Conservation (phyloP, 169 alveolate species). For the Plasmodium adleri region DNA sequence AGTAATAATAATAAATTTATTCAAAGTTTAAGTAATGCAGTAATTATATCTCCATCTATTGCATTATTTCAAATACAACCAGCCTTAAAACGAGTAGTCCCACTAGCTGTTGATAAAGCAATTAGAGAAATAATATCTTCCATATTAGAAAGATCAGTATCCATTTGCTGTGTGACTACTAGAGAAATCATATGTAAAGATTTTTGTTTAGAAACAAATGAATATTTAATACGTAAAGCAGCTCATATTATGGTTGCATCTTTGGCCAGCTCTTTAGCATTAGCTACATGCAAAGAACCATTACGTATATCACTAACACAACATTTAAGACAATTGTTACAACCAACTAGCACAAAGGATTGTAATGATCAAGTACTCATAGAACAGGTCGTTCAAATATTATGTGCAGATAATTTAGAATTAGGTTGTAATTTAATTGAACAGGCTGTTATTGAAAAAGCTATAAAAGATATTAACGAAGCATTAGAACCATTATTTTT, state of each 20-base stretch:
- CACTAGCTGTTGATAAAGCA: conserved; percentile 96
- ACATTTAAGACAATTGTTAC: conserved; percentile 91
- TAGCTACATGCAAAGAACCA: conserved; percentile 97
- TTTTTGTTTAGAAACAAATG: conserved; percentile 95
- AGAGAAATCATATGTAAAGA: conserved; percentile 96
- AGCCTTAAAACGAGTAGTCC: conserved; percentile 90
- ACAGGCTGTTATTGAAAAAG: conserved; percentile 95
- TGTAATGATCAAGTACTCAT: conserved; percentile 89
- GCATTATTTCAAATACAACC: conserved; percentile 92
- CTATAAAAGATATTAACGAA: conserved; percentile 84
- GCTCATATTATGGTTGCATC: conserved; percentile 93
- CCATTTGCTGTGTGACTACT: conserved; percentile 97
- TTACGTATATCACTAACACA: conserved; percentile 92
- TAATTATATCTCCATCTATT: conserved; percentile 91
- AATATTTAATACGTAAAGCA: conserved; percentile 91
- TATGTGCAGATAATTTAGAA: conserved; percentile 94
- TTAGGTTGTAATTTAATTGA: conserved; percentile 95
- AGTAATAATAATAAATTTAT: conserved; percentile 68
- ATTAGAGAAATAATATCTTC: conserved; percentile 95
- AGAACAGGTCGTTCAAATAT: conserved; percentile 91
- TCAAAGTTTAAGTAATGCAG: conserved; percentile 78
- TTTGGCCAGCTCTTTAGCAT: conserved; percentile 96
- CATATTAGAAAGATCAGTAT: conserved; percentile 93
- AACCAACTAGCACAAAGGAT: conserved; percentile 87
- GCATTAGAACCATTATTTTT: conserved; percentile 66